Percentiles rank a stretch among this genome's conserved stretches.
These are phyloP conservation scores for Chytriomyces hyalinus DNA, from an alignment of 192 early-diverging fungal genomes.

Conservation along the genomic window DNA sequence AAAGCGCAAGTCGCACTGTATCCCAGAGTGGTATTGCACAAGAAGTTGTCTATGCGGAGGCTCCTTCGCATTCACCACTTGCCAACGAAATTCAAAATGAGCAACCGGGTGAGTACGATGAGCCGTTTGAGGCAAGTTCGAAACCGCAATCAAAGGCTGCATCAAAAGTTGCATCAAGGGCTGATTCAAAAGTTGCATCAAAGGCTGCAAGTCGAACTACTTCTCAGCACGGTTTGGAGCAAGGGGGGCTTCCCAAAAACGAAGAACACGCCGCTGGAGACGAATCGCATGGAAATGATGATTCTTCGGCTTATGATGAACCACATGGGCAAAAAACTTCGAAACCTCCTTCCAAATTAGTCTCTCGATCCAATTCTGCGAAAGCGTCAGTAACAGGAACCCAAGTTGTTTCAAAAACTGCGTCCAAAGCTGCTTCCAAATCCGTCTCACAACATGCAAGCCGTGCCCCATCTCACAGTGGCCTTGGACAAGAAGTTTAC, in stretches of 20 bases:
- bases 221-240: too few relatives aligned
- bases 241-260: too few relatives aligned
- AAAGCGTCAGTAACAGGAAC: background rate
- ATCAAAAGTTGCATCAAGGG: background rate
- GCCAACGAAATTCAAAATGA: too few relatives aligned
- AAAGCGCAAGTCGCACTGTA: background rate
- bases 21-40: background rate
- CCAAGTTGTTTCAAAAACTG: background rate
- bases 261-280: too few relatives aligned
- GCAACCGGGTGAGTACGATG: background rate
- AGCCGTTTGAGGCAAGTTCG: background rate
- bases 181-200: background rate
- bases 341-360: too few relatives aligned
- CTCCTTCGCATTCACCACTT: background rate
- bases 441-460: background rate
- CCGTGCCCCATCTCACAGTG: background rate
- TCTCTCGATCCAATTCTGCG: too few relatives aligned
- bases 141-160: background rate
- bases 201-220: too few relatives aligned
- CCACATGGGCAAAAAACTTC: too few relatives aligned
- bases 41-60: background rate
- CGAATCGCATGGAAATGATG: too few relatives aligned
- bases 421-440: background rate
- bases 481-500: background rate
- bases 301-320: too few relatives aligned